Base-by-base conservation (phyloP, 495 filamentous ascomycete species). In the Cairneyella variabilis region DNA sequence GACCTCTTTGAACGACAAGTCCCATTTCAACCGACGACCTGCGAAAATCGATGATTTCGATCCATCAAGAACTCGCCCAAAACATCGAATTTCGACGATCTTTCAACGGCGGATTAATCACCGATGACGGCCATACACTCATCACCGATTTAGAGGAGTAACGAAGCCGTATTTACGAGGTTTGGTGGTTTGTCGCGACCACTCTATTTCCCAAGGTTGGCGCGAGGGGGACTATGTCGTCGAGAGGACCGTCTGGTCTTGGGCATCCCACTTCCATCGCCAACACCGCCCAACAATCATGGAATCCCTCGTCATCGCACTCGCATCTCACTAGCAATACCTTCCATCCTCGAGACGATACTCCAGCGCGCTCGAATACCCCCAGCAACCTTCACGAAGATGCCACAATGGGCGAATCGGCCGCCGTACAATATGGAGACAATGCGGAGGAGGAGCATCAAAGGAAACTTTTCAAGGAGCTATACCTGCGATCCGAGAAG, bases 371-470 rank as follows among this genome's bases (percentile, higher is more conserved):
- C 38, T 58, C 61, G 25, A 56, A 64, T 55, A 64, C 54, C 44
- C 58, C 61, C 32, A 58, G 27, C 53, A 32, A 51, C 46, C 36
- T 37, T 7, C 22, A 51, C 58, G 50, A 58, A 39, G 62, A 65
- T 62, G 60, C 56, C 22, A 46, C 39, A 53, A 55, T 58, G 60
- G 36, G 39, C 28, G 60, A 60, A 42, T 32, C 62, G 63, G 57
- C 57, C 45, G 27, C 60, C 60, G 57, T 60, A 61, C 54, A 53
- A 63, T 54, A 46, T 60, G 60, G 51, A 48, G 57, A 62, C 43
- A 58, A 58, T 49, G 67, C 62, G 56, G 85, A 88, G 50, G 85
- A 89, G 52, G 84, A 89, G 65, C 76, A 80, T 51, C 75, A 77
- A 64, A 70, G 82, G 55, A 76, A 77, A 37, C 62, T 77, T 56